Evolutionary conservation across 2,329 filamentous ascomycete species (phyloP).

Genomic region (Aspergillus sergii): DNA sequence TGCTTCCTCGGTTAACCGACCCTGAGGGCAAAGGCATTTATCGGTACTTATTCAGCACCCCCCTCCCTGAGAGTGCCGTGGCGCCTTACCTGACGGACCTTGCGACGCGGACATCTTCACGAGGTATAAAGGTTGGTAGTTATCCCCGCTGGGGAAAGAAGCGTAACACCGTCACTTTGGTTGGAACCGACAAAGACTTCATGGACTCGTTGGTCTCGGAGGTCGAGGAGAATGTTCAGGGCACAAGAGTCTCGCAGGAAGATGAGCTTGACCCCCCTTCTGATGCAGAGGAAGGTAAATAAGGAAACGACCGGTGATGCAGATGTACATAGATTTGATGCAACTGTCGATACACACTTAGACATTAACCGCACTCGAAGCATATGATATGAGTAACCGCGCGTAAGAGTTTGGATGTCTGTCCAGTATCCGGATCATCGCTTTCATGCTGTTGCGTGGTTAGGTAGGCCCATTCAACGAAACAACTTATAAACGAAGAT

Average conservation of each 20-base stretch:
- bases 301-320: background rate
- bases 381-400: background rate
- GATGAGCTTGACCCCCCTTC: slow-evolving; percentile 65
- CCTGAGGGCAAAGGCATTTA: slow-evolving; percentile 79
- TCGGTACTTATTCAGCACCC: slow-evolving; percentile 82
- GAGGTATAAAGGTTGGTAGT: slow-evolving; percentile 89
- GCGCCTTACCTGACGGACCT: slow-evolving; percentile 81
- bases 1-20: slow-evolving; percentile 73
- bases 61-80: slow-evolving; percentile 80
- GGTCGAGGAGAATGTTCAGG: slow-evolving; percentile 75
- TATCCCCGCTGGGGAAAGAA: slow-evolving; percentile 91
- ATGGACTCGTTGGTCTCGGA: slow-evolving; percentile 79
- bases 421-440: background rate
- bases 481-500: background rate
- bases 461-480: background rate
- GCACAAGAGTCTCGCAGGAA: slow-evolving; percentile 69
- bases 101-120: slow-evolving; percentile 70
- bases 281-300: slow-evolving; percentile 20
- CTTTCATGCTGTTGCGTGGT: background rate
- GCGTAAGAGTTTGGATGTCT: no score
- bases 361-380: background rate
- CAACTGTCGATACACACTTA: slow-evolving; percentile 4
- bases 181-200: slow-evolving; percentile 72
- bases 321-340: background rate
- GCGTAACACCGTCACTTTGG: slow-evolving; percentile 86